phyloP scores from a whole-genome alignment of 345 rosid genomes.

The Cardamine occulta region DNA sequence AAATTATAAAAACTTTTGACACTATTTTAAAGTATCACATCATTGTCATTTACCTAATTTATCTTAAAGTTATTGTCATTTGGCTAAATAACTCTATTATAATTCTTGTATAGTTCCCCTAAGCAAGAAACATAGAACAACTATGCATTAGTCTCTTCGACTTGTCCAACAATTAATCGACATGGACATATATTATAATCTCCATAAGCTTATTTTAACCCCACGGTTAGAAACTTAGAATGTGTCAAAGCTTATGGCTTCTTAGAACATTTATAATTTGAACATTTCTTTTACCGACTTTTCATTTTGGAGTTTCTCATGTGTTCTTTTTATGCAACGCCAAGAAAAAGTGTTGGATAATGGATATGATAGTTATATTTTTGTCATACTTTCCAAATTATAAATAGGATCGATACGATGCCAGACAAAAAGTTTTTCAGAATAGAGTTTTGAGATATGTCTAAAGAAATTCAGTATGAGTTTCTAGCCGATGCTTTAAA shows the following conservation, averaged over 20 bases:
- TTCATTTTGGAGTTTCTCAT: conserved; percentile 19
- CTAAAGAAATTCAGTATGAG: neutral
- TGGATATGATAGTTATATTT: neutral
- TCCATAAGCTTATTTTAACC: conserved; percentile 6
- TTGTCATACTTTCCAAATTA: neutral
- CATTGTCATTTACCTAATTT: neutral
- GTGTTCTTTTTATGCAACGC: conserved; percentile 9
- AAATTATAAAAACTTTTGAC: neutral
- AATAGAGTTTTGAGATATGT: neutral
- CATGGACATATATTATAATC: neutral
- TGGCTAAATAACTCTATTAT: neutral
- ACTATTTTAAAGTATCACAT: neutral
- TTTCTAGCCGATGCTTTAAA: too few relatives aligned
- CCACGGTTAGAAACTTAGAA: neutral
- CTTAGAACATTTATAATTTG: conserved; percentile 5
- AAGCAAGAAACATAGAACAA: conserved; percentile 17
- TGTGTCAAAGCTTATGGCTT: conserved; percentile 7
- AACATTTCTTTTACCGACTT: conserved; percentile 19
- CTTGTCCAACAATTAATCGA: conserved; percentile 32
- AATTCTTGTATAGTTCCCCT: conserved; percentile 2
- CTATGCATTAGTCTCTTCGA: conserved; percentile 12
- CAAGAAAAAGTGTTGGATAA: neutral
- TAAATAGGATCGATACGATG: neutral
- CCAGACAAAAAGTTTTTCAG: neutral
- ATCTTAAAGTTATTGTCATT: neutral